Evolutionary conservation across 805 yeast species (phyloP), one percentile per base, ranked within the genome.

Genomic region (Jamesozyma spencerorum): DNA sequence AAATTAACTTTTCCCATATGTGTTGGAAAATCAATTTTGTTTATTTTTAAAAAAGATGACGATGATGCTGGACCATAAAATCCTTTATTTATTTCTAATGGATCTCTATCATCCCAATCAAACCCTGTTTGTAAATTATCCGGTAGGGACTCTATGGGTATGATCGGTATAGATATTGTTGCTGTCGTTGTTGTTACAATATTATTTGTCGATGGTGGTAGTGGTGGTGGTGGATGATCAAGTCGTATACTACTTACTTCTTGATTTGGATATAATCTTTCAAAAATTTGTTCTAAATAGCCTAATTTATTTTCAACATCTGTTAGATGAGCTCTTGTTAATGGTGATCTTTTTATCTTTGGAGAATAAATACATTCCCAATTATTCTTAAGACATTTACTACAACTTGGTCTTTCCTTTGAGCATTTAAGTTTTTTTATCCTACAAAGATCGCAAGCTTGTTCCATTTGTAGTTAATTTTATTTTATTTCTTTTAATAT

Each of bases 281-380:
- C 47, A 7, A 77, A 48, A 10, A 77, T 46, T 10, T 51, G 46
- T 53, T 77, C 81, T 41, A 78, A 54, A 30, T 59, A 66, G 28
- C 64, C 58, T 4, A 74, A 72, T 36, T 77, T 60, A 39, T 66
- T 71, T 59, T 85, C 95, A 22, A 85, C 86, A 39, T 73, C 73
- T 13, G 94, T 85, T 48, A 85, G 64, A 62, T 84, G 81, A 3
- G 82, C 85, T 49, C 95, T 66, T 0, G 95, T 85, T 41, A 85
- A 63, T 0, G 95, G 95, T 4, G 90, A 78, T 40, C 95, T 67
- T 27, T 81, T 79, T 2, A 79, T 72, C 45, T 83, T 69, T 13
- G 95, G 95, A 18, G 88, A 79, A 55, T 85, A 85, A 2, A 74
- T 63, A 59, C 95, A 85, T 26, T 72, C 72, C 83, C 94, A 80